phyloP scores from a whole-genome alignment of 768 basidiomycete genomes.

The Tylopilus cervinicoccineus region DNA sequence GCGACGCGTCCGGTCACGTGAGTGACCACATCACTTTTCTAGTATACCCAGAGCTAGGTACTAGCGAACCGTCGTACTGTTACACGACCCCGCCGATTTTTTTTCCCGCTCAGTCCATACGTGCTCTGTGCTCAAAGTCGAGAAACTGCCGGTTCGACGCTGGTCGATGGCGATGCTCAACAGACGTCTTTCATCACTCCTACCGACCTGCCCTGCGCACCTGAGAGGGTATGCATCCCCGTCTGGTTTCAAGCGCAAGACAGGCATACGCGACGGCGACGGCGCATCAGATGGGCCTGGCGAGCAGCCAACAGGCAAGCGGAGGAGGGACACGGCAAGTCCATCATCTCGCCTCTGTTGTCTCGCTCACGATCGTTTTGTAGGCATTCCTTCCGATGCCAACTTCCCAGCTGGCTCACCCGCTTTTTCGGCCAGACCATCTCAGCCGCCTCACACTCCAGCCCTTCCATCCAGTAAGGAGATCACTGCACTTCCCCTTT shows the following conservation, averaged over 20 bases:
- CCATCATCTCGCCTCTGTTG: not conserved
- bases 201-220: not conserved
- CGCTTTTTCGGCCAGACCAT: constrained; percentile 39
- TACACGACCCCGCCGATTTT: not conserved
- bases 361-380: not conserved
- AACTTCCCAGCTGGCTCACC: constrained; percentile 34
- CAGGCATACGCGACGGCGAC: constrained; percentile 8
- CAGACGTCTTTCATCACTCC: constrained; percentile 7
- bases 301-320: constrained; percentile 20
- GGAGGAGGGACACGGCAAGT: constrained; percentile 24
- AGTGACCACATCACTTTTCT: not conserved
- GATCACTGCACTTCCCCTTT: not conserved
- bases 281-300: constrained; percentile 10
- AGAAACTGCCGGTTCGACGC: not conserved
- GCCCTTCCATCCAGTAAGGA: constrained; percentile 41
- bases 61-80: too few relatives aligned
- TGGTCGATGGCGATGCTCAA: constrained; percentile 14
- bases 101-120: too few relatives aligned
- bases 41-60: too few relatives aligned
- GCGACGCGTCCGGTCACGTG: constrained; percentile 33
- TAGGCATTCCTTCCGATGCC: constrained; percentile 46
- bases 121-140: not conserved
- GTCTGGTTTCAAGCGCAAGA: constrained; percentile 21
- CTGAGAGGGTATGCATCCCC: constrained; percentile 18
- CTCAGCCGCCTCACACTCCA: constrained; percentile 36